Evolutionary conservation across 2,329 filamentous ascomycete species (phyloP), one percentile per base, ranked within the genome.

Genomic region (Knufia fluminis): DNA sequence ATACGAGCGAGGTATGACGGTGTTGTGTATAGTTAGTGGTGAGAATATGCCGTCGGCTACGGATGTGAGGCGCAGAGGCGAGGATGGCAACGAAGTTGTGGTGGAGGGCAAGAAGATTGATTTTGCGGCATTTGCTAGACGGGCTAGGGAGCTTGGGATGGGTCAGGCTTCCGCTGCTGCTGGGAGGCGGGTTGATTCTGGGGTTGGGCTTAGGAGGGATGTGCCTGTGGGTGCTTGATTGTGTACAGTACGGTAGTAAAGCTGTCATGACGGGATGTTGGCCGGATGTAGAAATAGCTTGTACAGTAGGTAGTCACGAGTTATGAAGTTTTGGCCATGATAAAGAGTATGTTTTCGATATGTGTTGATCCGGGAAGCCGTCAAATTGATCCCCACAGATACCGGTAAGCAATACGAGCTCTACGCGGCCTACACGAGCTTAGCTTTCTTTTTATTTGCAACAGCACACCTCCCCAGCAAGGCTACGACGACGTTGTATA

Each of bases 21-120:
- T 97, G 28, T 78, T 96, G 58, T 94, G 89, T 64, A 97, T 98
- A 64, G 88, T 89, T 52, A 92, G 85, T 63, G 92, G 92, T 42
- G 87, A 95, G 54, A 66, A 71, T 52, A 70, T 74, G 66, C 70
- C 71, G 2, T 49, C 50, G 24, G 54, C 53, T n/a, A 40, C 50
- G 22, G 44, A 53, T 36, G 43, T 23, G 6, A 32, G 17, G 26
- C 41, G 24, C 19, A 42, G 42, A 16, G 55, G 52, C 33, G 53
- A 49, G n/a, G 24, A 48, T 26, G 57, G 54, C 16, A 31, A 49
- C 10, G 54, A 48, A 8, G 52, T 61, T 4, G 64, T 69, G 47
- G 31, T 26, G 39, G 28, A 42, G 19, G 66, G 68, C 38, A 52
- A 52, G 10, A 57, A 61, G 52, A 49, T 69, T 22, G 62, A 71